Evolutionary conservation across 768 basidiomycete species (phyloP).

Genomic region (Galerina sulciceps): DNA sequence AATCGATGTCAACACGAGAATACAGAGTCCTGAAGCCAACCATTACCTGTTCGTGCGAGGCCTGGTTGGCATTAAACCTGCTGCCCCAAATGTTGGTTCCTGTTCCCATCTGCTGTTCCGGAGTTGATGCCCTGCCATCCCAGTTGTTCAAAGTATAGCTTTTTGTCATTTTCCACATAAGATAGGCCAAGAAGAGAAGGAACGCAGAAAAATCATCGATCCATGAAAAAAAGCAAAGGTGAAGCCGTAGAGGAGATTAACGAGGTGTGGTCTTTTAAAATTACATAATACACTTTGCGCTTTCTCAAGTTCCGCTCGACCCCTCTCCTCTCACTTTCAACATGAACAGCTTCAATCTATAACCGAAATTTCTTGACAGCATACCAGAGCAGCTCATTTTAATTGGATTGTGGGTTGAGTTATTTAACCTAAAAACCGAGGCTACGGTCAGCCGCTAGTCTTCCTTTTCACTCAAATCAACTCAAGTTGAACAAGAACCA

Average conservation of each 20-base stretch:
- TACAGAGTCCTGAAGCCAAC: background rate
- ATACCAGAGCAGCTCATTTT: too few species aligned
- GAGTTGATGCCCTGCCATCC: constrained; percentile 17
- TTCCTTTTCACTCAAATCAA: too few species aligned
- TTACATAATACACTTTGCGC: background rate
- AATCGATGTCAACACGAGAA: too few species aligned
- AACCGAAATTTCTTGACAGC: background rate
- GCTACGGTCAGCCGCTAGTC: too few species aligned
- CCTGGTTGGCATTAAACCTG: background rate
- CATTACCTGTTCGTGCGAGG: too few species aligned
- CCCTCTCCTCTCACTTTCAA: background rate
- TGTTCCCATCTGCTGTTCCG: background rate
- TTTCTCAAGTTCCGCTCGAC: background rate
- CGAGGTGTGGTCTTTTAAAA: background rate
- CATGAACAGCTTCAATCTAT: background rate
- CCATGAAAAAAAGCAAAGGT: constrained; percentile 9
- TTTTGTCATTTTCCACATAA: constrained; percentile 13
- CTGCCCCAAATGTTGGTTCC: background rate
- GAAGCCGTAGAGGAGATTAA: background rate
- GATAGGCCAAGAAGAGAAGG: background rate
- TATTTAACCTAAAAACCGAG: too few species aligned
- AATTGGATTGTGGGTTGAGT: too few species aligned
- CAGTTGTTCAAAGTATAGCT: constrained; percentile 27
- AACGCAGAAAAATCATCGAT: constrained; percentile 5
- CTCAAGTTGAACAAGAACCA: too few species aligned